phyloP scores from a whole-genome alignment of 345 rosid species.

The Rhodomyrtus tomentosa region DNA sequence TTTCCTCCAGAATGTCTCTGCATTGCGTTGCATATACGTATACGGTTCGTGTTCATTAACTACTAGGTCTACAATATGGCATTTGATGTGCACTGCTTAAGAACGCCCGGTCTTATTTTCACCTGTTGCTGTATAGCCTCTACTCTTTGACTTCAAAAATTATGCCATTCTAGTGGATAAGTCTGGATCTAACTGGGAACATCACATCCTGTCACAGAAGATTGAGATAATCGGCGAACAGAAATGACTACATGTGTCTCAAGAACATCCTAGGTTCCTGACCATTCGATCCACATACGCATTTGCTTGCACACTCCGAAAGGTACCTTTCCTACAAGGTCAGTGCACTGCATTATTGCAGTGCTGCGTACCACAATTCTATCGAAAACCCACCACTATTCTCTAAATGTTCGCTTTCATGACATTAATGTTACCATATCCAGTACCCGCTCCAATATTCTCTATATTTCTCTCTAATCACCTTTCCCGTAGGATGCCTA shows the following conservation, averaged over 20 bases:
- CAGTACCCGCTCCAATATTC: conserved; percentile 5
- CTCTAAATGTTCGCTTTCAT: conserved; percentile 4
- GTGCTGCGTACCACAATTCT: not conserved
- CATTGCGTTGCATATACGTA: not conserved
- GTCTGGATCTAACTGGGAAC: not conserved
- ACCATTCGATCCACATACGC: not conserved
- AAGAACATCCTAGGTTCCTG: not conserved
- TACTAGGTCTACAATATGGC: not conserved
- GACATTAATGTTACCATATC: conserved; percentile 10
- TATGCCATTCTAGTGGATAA: not conserved
- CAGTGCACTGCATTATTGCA: not conserved
- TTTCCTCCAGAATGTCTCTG: no score
- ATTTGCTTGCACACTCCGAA: not conserved
- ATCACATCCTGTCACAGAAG: not conserved
- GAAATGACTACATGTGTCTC: not conserved
- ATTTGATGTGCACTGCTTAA: not conserved
- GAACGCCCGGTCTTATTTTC: not conserved
- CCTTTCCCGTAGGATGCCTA: not conserved
- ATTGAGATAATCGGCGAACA: not conserved
- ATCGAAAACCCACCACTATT: not conserved
- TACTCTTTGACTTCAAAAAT: not conserved
- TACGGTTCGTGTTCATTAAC: not conserved
- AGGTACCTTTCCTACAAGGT: not conserved
- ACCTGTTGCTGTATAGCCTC: not conserved
- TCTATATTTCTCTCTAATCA: not conserved